Base-by-base conservation (phyloP, 352 stramenopile species). In the Aphanomyces invadans region DNA sequence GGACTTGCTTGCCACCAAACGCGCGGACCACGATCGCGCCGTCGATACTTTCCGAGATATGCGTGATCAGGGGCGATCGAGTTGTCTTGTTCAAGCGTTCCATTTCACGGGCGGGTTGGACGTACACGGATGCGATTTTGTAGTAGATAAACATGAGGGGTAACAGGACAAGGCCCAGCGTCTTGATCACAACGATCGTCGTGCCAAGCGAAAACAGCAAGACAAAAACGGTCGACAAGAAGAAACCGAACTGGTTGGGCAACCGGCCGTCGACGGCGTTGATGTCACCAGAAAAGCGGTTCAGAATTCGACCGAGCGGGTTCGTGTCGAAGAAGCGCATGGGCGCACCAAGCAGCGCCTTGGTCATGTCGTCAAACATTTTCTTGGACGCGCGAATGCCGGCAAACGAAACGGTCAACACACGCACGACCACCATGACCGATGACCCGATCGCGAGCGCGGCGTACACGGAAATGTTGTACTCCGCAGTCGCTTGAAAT, bases 251-350 rank as follows among this genome's bases (percentile, higher is more conserved):
- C 21, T 51, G 33, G 42, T 53, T 53, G 23, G 92, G 76, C 25
- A 97, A 65, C 32, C 86, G 59, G 57, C 92, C 78, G 72, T 98
- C 93, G 17, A 97, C 68, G 4, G 78, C 90, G 23, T 42, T 55
- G 23, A 71, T 44, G 29, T 71, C 65, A 12, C 48, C 55, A 11
- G 28, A 33, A 38, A 68, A 71, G 3, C 55, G 52, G 29, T 71
- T 71, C 36, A 71, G 32, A 23, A 71, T 71, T n/a, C 65, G 65
- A 26, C 65, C 65, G 15, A 55, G 19, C 11, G 65, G 65, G 61
- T 66, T 71, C 21, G 81, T 88, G 65, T 98, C 91, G 70, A 97
- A 97, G 75, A 95, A 97, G 11, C 73, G 75, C 76, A 95, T 92
- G 2, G 87, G 85, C 19, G 91, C 90, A 45, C 77, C 74, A 21